Evolutionary conservation across 148 eudicot genomes (phyloP), one percentile per base, ranked within the genome.

Genomic region (Amaranthus palmeri): DNA sequence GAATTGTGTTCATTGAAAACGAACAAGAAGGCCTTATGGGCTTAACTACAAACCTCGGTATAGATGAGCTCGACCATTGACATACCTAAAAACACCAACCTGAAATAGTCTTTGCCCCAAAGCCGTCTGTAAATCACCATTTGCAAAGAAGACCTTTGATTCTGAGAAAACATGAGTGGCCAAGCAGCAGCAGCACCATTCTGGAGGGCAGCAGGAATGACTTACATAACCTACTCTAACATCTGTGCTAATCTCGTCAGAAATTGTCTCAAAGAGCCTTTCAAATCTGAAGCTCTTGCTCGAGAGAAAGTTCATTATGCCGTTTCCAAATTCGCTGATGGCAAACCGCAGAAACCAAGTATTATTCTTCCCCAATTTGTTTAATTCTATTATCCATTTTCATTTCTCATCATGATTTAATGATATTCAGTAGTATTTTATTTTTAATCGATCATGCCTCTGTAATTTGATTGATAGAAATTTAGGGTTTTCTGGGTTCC

Each of bases 151-250:
- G 36, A 25, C 36, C 36, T 25, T 25, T 25, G 36, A 25, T 25
- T 25, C 36, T 25, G 36, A 25, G 36, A 25, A 25, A 25, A 48
- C 65, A 74, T 40, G 78, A 77, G 72, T 73, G 61, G 75, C 76
- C 36, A 25, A 66, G 73, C 44, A 25, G 97, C 82, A 73, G 98
- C 98, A 46, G 92, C 78, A 43, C 96, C 98, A 44, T 95, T 91
- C 71, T 89, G 98, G 98, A 95, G 97, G 61, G 72, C 91, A 62
- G 98, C 97, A 6, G 98, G 98, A 54, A 95, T 95, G 98, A 95
- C 98, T 0, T 95, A 95, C 88, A 82, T 91, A 8, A 79, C 88
- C n/a, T 95, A 95, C 76, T 89, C 98, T 5, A 95, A 95, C 81
- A 81, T 89, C 12, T 95, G 98, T 49, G 97, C 98, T 0, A 95